Percentiles rank a stretch among this genome's conserved stretches.
phyloP scores from a whole-genome alignment of 225 moss, liverwort and hornwort species.

The Thuidium tamariscinum region DNA sequence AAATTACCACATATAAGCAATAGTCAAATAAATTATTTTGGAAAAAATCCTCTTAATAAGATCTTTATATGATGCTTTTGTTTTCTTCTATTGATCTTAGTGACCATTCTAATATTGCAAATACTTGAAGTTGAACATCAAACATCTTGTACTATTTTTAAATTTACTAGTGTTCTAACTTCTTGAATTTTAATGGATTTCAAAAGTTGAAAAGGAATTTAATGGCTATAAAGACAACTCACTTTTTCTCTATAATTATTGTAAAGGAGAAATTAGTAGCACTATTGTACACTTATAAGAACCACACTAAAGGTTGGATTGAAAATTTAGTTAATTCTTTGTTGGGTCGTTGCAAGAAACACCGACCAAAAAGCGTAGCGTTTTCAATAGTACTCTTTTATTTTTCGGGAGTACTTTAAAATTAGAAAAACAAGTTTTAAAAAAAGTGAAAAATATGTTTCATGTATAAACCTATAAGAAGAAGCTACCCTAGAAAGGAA shows the following conservation, averaged over 20 bases:
- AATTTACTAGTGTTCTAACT: neutral
- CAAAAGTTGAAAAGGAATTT: neutral
- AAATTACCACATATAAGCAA: neutral
- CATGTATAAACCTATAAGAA: too few relatives aligned
- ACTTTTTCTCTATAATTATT: neutral
- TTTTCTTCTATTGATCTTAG: neutral
- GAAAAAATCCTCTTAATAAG: too few relatives aligned
- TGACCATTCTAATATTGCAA: neutral
- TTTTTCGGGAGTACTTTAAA: too few relatives aligned
- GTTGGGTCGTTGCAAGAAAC: too few relatives aligned
- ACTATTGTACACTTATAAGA: rapidly evolving
- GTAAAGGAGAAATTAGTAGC: rapidly evolving
- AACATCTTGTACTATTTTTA: neutral
- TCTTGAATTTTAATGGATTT: neutral
- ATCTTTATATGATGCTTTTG: rapidly evolving
- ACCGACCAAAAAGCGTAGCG: too few relatives aligned
- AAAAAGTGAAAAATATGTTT: too few relatives aligned
- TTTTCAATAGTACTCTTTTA: too few relatives aligned
- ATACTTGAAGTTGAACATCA: neutral
- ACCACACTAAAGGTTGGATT: rapidly evolving
- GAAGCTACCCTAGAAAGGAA: too few relatives aligned
- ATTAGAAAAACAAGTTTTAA: too few relatives aligned
- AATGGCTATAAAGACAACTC: neutral
- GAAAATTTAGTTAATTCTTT: neutral
- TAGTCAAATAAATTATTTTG: neutral